phyloP scores from a whole-genome alignment of 345 rosid genomes.

The Eucalyptus polyanthemos region DNA sequence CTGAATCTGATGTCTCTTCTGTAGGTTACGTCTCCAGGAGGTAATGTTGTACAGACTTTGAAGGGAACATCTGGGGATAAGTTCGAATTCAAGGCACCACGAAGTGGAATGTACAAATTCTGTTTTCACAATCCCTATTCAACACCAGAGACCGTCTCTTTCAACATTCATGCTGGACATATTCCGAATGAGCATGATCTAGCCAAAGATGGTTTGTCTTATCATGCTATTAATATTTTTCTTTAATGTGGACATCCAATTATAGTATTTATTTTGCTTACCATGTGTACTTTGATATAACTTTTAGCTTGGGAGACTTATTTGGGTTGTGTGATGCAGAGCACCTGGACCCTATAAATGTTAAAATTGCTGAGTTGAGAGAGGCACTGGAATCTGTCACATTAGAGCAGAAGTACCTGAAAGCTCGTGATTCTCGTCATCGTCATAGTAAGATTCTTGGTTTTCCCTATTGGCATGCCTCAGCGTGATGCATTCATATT shows the following conservation, averaged over 20 bases:
- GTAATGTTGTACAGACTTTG: conserved; percentile 47
- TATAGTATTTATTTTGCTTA: background rate
- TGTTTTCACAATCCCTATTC: conserved; percentile 89
- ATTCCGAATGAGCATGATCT: conserved; percentile 90
- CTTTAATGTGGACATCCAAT: background rate
- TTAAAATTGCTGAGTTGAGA: conserved; percentile 89
- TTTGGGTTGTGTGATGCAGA: conserved; percentile 21
- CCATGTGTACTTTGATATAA: background rate
- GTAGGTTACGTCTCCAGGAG: conserved; percentile 83
- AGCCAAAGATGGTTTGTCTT: conserved; percentile 74
- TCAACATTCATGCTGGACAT: conserved; percentile 90
- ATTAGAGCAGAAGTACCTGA: conserved; percentile 88
- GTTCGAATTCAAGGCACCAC: conserved; percentile 83
- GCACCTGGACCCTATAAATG: conserved; percentile 89
- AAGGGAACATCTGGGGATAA: conserved; percentile 95
- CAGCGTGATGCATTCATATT: background rate
- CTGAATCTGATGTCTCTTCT: background rate
- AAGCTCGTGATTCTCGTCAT: conserved; percentile 89
- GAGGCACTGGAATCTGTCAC: conserved; percentile 92
- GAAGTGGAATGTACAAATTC: conserved; percentile 95
- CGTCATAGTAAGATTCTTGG: conserved; percentile 59
- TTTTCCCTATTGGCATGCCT: background rate
- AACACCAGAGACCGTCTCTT: conserved; percentile 95
- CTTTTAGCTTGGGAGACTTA: background rate
- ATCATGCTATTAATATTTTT: background rate